These are phyloP conservation scores for Phyllachora maydis DNA, from an alignment of 2,329 filamentous ascomycete genomes.

Conservation along the genomic window DNA sequence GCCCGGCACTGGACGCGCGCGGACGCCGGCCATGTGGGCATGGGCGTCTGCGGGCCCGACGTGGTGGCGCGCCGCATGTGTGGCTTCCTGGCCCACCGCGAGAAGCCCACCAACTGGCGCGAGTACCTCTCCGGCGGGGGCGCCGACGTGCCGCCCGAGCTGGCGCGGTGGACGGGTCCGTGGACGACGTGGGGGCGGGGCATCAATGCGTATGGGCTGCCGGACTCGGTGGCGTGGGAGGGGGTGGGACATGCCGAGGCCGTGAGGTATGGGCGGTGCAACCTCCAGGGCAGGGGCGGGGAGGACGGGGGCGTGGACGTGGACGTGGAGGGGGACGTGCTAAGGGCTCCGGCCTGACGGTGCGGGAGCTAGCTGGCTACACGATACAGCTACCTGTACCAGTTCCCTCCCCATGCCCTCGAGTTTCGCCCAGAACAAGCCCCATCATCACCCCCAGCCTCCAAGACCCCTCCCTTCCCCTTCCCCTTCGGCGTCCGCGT, in stretches of 20 bases:
- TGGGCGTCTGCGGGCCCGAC: too few relatives aligned
- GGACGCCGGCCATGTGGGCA: not conserved
- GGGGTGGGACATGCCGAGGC: conserved; percentile 8
- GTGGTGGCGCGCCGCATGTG: conserved; percentile 7
- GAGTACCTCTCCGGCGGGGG: conserved; percentile 4
- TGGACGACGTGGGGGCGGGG: conserved; percentile 9
- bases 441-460: too few relatives aligned
- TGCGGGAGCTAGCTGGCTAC: too few relatives aligned
- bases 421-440: too few relatives aligned
- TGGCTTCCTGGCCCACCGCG: conserved; percentile 8
- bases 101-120: conserved; percentile 8
- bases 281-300: too few relatives aligned
- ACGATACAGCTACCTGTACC: too few relatives aligned
- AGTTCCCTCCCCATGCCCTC: too few relatives aligned
- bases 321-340: too few relatives aligned
- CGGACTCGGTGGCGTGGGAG: conserved; percentile 9
- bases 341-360: too few relatives aligned
- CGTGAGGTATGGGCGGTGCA: conserved; percentile 6
- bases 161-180: conserved; percentile 6
- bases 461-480: too few relatives aligned
- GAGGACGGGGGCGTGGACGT: too few relatives aligned
- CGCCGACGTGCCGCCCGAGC: conserved; percentile 5
- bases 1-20: conserved; percentile 6
- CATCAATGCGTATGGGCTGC: conserved; percentile 8
- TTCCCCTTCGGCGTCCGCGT: too few relatives aligned